Base-by-base conservation (phyloP, 495 filamentous ascomycete genomes). In the Daldinia bambusicola region DNA sequence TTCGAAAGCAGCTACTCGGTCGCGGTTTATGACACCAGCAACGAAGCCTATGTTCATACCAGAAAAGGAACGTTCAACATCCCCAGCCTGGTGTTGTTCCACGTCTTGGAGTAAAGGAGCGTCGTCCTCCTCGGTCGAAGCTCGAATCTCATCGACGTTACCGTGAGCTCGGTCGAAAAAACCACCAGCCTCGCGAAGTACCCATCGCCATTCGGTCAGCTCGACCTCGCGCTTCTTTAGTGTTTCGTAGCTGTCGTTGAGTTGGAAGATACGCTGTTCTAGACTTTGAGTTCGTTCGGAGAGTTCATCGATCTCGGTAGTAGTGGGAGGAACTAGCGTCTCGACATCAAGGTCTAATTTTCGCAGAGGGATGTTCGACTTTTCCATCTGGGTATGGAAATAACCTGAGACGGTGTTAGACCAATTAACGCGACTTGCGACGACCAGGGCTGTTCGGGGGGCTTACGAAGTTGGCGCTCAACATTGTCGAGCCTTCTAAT, bases 21-120 rank as follows among this genome's bases (percentile, higher is more conserved):
- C 95, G 26, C 94, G 86, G 26, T 92, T 91, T 74, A 99, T 98
- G 58, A 98, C 96, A 79, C 95, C 95, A 58, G 96, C 91, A n/a
- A 99, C 95, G 72, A 99, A 98, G n/a, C 96, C 96, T 74, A 99
- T 98, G 78, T 97, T 97, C 93, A 97, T 96, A 53, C 93, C 92
- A 7, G 92, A 93, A 77, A 98, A 95, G 48, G 93, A 94, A 74
- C 92, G 91, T 76, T 94, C 92, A 63, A 87, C 84, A 69, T 95
- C 91, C 43, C 90, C 89, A 74, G 93, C 92, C 66, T 87, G 82
- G 60, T 93, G 87, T 74, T 95, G 92, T 79, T 98, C 94, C 64
- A 98, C 89, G 77, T 96, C 91, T 78, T 90, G 88, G 69, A 97
- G 86, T 58, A 96, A 83, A 36, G 91, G 91, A 67, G 91, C 91